Evolutionary conservation across 2,329 filamentous ascomycete genomes (phyloP).

Genomic region (Calonectria multiphialidica): DNA sequence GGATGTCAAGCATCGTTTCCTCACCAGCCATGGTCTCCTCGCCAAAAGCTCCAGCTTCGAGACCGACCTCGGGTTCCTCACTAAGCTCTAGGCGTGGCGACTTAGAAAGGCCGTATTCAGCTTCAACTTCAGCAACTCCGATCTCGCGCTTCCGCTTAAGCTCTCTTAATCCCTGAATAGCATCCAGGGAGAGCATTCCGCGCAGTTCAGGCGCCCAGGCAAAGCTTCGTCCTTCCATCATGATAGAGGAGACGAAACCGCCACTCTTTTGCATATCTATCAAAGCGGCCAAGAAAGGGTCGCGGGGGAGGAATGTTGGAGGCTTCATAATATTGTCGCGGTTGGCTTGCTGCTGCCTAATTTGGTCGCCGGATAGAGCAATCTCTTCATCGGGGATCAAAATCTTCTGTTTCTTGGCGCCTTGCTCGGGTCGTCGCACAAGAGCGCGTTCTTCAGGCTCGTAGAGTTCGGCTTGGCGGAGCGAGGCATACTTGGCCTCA

Average conservation of each 20-base stretch:
- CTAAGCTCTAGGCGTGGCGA: conserved; percentile 77
- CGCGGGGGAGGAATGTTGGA: conserved; percentile 85
- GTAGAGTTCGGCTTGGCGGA: conserved; percentile 69
- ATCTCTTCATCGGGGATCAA: conserved; percentile 86
- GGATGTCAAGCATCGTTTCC: conserved; percentile 74
- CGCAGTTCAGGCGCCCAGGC: conserved; percentile 93
- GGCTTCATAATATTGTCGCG: conserved; percentile 88
- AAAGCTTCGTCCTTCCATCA: conserved; percentile 82
- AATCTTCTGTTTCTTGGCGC: conserved; percentile 81
- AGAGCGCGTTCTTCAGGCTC: conserved; percentile 69
- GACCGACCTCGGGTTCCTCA: conserved; percentile 70
- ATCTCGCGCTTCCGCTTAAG: conserved; percentile 95
- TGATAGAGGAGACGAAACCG: conserved; percentile 89
- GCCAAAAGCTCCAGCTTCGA: conserved; percentile 61
- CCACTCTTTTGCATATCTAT: conserved; percentile 94
- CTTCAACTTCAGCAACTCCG: conserved; percentile 83
- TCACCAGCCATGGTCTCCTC: conserved; percentile 68
- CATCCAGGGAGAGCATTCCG: conserved; percentile 88
- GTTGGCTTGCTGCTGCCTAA: conserved; percentile 88
- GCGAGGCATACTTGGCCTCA: conserved; percentile 67
- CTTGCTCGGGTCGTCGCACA: conserved; percentile 77
- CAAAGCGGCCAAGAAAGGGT: conserved; percentile 86
- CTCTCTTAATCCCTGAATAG: conserved; percentile 80
- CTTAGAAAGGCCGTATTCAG: conserved; percentile 73
- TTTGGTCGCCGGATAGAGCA: conserved; percentile 79